Percentiles rank a stretch among this genome's conserved stretches.
phyloP scores from a whole-genome alignment of 108 stramenopile genomes.

The Parietichytrium sp. region DNA sequence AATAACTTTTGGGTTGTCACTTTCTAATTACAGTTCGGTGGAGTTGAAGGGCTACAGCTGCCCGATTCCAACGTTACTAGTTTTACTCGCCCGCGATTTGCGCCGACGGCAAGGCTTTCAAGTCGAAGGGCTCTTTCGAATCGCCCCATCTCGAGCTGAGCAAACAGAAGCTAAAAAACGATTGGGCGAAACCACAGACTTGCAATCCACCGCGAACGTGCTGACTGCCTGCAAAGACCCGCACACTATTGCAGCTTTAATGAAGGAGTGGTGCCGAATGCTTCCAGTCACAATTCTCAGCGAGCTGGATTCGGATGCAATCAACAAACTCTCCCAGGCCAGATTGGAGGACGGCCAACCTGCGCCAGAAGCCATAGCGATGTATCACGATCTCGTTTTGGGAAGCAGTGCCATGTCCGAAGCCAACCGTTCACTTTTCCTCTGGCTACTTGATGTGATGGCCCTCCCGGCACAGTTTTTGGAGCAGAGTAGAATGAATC shows the following conservation, averaged over 20 bases:
- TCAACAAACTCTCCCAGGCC: neutral
- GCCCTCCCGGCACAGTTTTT: neutral
- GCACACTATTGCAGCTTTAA: constrained; percentile 23
- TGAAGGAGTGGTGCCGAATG: constrained; percentile 39
- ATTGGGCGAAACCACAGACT: neutral
- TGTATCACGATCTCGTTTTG: neutral
- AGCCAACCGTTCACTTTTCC: neutral
- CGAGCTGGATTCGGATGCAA: neutral
- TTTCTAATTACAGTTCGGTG: neutral
- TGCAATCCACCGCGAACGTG: neutral
- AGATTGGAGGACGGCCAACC: constrained; percentile 1
- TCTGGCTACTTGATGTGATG: constrained; percentile 31
- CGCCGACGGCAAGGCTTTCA: neutral
- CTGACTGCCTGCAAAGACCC: neutral
- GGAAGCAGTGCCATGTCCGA: neutral
- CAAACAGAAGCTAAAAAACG: neutral
- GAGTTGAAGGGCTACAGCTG: neutral
- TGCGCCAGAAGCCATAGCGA: neutral
- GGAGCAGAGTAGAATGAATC: neutral
- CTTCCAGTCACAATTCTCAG: neutral
- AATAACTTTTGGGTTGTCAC: neutral
- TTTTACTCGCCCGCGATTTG: neutral
- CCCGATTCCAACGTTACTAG: neutral
- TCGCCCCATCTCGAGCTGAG: constrained; percentile 26
- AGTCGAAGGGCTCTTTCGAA: constrained; percentile 19